Percentiles rank a stretch among this genome's conserved stretches.
phyloP scores from a whole-genome alignment of 108 stramenopile species.

The Aurantiochytrium sp. region DNA sequence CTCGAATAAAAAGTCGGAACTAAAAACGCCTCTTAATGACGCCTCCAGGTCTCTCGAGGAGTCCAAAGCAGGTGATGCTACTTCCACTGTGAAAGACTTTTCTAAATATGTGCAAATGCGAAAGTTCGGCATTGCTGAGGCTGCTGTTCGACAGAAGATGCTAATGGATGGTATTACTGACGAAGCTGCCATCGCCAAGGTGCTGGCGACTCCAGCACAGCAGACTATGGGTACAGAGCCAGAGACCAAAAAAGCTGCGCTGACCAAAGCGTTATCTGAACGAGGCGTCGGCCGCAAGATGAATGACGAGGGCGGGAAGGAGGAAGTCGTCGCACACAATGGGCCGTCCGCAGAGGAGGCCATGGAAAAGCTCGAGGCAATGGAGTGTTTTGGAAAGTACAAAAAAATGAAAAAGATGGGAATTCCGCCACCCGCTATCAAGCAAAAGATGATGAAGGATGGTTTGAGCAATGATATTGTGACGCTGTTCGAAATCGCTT shows the following conservation, averaged over 20 bases:
- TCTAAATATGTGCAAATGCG: background rate
- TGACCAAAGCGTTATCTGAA: too few species aligned
- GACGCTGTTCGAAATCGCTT: background rate
- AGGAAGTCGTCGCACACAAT: background rate
- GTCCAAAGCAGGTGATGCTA: too few species aligned
- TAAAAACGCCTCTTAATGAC: too few species aligned
- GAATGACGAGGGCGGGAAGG: too few species aligned
- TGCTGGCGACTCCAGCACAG: background rate
- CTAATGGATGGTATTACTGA: background rate
- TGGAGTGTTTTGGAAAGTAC: constrained; percentile 1
- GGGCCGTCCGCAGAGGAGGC: background rate
- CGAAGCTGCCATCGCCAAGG: background rate
- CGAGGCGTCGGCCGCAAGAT: too few species aligned
- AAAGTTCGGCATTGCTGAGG: background rate
- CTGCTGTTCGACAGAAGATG: background rate
- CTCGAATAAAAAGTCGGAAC: too few species aligned
- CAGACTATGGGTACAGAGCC: too few species aligned
- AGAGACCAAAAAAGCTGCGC: too few species aligned
- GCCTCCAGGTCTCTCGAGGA: too few species aligned
- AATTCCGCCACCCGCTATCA: background rate
- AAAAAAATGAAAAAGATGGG: constrained; percentile 10
- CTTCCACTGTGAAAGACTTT: too few species aligned
- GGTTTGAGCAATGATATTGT: background rate
- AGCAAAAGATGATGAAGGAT: constrained; percentile 10
- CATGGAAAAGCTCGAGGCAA: background rate